Conservation (phyloP, 1,284 basidiomycete species). For the Pisolithus thermaeus region DNA sequence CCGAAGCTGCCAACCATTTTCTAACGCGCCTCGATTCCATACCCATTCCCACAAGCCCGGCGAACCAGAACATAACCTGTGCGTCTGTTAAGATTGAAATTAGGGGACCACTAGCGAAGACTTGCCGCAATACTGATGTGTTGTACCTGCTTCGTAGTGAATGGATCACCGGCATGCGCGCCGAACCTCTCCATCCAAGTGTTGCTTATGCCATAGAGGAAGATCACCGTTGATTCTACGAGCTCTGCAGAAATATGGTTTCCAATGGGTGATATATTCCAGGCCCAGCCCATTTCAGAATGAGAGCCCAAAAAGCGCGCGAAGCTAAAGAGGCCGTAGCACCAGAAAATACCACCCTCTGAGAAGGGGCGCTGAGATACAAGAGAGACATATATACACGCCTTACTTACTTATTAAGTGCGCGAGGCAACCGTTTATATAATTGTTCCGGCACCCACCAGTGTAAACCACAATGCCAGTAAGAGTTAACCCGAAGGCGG, state of each 20-base stretch:
- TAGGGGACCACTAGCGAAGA: conserved; percentile 3
- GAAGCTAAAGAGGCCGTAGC: conserved; percentile 86
- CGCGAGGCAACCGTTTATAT: conserved; percentile 81
- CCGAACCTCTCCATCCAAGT: conserved; percentile 98
- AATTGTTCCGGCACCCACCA: conserved; percentile 73
- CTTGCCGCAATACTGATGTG: conserved; percentile 90
- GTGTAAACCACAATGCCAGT: conserved; percentile 77
- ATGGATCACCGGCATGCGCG: conserved; percentile 75
- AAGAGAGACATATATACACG: neutral
- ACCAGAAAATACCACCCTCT: conserved; percentile 90
- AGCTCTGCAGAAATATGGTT: conserved; percentile 74
- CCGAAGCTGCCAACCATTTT: conserved; percentile 59
- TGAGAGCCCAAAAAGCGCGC: conserved; percentile 89
- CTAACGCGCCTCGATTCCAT: conserved; percentile 78
- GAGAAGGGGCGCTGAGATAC: conserved; percentile 5
- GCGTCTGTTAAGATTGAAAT: conserved; percentile 1
- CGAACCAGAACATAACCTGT: conserved; percentile 91
- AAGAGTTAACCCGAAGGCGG: conserved; percentile 60
- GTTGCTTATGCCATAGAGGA: conserved; percentile 86
- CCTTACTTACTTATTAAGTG: conserved; percentile 81
- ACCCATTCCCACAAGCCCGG: conserved; percentile 84
- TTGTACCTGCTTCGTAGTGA: conserved; percentile 89
- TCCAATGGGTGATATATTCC: conserved; percentile 68
- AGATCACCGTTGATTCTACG: conserved; percentile 83
- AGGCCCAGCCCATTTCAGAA: conserved; percentile 90